A percentile compares a stretch with the other conserved stretches of the same genome.
phyloP scores from a whole-genome alignment of 768 basidiomycete genomes.

The Mycena crocata region DNA sequence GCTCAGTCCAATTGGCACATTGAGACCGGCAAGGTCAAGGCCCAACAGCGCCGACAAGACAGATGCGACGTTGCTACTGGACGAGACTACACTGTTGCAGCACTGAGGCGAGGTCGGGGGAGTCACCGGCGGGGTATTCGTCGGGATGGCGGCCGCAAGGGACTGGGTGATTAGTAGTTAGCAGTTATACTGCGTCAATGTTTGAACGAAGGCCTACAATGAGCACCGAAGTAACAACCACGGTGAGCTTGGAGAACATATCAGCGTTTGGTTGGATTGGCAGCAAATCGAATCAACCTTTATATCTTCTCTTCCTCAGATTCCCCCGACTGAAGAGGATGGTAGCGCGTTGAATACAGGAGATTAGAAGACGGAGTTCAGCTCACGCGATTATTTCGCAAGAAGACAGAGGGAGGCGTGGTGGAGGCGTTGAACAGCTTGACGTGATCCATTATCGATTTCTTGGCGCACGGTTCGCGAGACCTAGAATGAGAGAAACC shows the following conservation, averaged over 20 bases:
- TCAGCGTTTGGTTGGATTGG: too few relatives aligned
- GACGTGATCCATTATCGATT: too few relatives aligned
- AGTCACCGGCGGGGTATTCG: background rate
- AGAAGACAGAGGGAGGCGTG: too few relatives aligned
- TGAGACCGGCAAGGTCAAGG: background rate
- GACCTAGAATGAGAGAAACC: too few relatives aligned
- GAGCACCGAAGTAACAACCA: background rate
- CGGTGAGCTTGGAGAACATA: background rate
- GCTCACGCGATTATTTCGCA: too few relatives aligned
- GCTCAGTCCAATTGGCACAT: background rate
- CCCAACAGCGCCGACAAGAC: background rate
- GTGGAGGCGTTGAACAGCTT: too few relatives aligned
- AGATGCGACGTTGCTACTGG: background rate
- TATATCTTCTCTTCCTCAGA: too few relatives aligned
- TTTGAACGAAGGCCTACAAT: background rate
- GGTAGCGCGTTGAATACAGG: too few relatives aligned
- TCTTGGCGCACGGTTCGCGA: too few relatives aligned
- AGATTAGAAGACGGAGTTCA: too few relatives aligned
- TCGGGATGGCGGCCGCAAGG: background rate
- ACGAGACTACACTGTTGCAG: background rate
- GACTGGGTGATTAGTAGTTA: background rate
- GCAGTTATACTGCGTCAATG: background rate
- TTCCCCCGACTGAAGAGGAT: too few relatives aligned
- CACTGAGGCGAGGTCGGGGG: background rate
- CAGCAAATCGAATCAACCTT: too few relatives aligned